phyloP scores from a whole-genome alignment of 1,284 basidiomycete genomes.

The Irpex rosettiformis region DNA sequence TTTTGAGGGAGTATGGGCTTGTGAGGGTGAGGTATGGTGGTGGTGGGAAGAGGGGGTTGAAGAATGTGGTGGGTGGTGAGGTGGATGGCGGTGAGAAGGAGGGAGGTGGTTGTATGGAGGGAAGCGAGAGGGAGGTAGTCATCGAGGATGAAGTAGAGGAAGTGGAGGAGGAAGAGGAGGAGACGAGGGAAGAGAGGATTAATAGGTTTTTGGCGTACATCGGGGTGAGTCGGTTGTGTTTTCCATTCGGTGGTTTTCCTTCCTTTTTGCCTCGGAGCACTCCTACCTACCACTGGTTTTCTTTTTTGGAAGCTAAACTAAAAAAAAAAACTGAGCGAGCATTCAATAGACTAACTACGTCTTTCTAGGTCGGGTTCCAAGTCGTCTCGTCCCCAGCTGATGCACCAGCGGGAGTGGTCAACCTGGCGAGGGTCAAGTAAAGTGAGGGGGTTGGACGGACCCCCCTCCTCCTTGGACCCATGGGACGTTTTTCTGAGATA shows the following conservation, averaged over 20 bases:
- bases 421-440: conserved; percentile 30
- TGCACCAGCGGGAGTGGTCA: neutral
- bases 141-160: neutral
- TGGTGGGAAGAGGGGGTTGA: neutral
- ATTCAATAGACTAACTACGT: neutral
- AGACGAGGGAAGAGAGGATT: conserved; percentile 32
- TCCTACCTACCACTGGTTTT: too few species aligned
- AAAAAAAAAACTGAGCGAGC: too few species aligned
- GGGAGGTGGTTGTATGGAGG: neutral
- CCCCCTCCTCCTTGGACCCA: too few species aligned
- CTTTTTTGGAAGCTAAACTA: too few species aligned
- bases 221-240: conserved; percentile 34
- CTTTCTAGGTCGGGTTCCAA: conserved; percentile 14
- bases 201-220: conserved; percentile 45
- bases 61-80: neutral
- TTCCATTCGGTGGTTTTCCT: neutral
- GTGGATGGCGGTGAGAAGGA: conserved; percentile 9
- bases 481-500: too few species aligned
- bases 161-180: conserved; percentile 10
- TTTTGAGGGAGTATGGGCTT: conserved; percentile 42
- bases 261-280: too few species aligned
- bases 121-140: neutral
- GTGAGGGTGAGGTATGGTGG: conserved; percentile 15
- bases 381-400: conserved; percentile 9
- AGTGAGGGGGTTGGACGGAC: too few species aligned